phyloP scores from a whole-genome alignment of 129 eudicot genomes.

The carrot (Daucus carota) region DH1_v3.0 NC_030382.2:17586501-17587000 shows the following conservation, averaged over 20 bases:
- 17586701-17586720: constrained; percentile 66
- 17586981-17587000: no score
- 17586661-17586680: background rate
- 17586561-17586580: no score
- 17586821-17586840: constrained; percentile 92
- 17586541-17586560: no score
- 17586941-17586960: constrained; percentile 22
- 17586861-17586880: constrained; percentile 21
- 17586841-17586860: constrained; percentile 47
- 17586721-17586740: constrained; percentile 62
- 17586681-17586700: constrained; percentile 10
- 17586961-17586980: constrained; percentile 53
- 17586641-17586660: no score
- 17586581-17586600: no score
- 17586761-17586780: constrained; percentile 61
- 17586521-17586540: no score
- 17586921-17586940: constrained; percentile 53
- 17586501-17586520: no score
- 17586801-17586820: constrained; percentile 83
- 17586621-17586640: no score
- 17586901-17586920: constrained; percentile 50
- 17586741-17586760: constrained; percentile 84
- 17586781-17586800: constrained; percentile 54
- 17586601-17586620: no score
- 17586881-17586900: constrained; percentile 22